Conservation (phyloP, 108 stramenopile genomes). For the Cylindrotheca fusiformis region DNA sequence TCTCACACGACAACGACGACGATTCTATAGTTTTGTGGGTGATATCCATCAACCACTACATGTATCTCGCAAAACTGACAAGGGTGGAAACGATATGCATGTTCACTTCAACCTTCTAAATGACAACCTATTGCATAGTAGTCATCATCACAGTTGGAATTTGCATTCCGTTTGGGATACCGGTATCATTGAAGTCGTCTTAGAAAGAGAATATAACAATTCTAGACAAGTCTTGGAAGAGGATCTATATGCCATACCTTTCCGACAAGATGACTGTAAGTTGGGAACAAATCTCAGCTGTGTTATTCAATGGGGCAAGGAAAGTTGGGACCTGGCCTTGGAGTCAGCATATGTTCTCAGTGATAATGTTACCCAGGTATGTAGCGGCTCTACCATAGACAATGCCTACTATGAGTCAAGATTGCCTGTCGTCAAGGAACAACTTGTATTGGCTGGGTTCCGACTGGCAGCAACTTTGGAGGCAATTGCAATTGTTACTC, state of each 20-base stretch:
- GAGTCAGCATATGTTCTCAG: constrained; percentile 42
- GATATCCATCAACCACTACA: constrained; percentile 74
- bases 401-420: constrained; percentile 46
- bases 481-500: constrained; percentile 12
- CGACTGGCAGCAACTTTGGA: constrained; percentile 51
- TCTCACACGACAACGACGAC: background rate
- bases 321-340: constrained; percentile 41
- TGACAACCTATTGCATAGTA: background rate
- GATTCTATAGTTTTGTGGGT: constrained; percentile 41
- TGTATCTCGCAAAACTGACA: constrained; percentile 40
- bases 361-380: constrained; percentile 30
- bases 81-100: constrained; percentile 56
- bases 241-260: constrained; percentile 9
- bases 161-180: constrained; percentile 70
- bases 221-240: constrained; percentile 33
- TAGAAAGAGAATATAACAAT: constrained; percentile 25
- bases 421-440: constrained; percentile 33
- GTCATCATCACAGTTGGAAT: constrained; percentile 30
- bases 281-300: constrained; percentile 18
- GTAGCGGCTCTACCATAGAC: constrained; percentile 26
- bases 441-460: constrained; percentile 40
- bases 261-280: constrained; percentile 11
- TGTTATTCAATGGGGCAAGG: constrained; percentile 42
- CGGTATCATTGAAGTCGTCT: constrained; percentile 43
- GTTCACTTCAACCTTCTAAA: constrained; percentile 33